Base-by-base conservation (phyloP, 371 early-diverging fungal genomes). In the Funneliformis caledonium region DNA sequence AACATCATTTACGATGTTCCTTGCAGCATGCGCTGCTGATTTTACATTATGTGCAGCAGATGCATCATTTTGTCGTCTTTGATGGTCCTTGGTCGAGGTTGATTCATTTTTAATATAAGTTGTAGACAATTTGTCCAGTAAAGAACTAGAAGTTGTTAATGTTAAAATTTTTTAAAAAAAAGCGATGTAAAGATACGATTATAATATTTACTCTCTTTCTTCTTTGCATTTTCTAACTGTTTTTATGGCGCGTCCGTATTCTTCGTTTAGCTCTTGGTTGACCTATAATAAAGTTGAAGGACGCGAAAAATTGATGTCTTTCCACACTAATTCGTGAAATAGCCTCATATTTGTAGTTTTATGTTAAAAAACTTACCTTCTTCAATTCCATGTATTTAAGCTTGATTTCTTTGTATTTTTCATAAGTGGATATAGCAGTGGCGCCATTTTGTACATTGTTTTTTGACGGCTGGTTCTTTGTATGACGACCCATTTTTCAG, bases 341-440 rank as follows among this genome's bases (percentile, higher is more conserved):
- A 19, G 4, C 43, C 5, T 45, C 8, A 45, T 45, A 45, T 45
- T 6, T 45, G 8, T 45, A 45, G 7, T 1, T 47, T 9, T 47
- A 47, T 47, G 6, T 47, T 19, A n/a, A 70, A 70, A 22, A 19
- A 9, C 72, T 43, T 31, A 47, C 72, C 72, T 70, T 70, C 1
- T 45, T 45, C 9, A 70, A 47, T 70, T 70, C 72, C 26, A 26
- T 70, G 19, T 45, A 70, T 48, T 47, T 70, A 11, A n/a, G 72
- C 14, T 70, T 70, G 43, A 70, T 45, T 43, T 70, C 47, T n/a
- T 42, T 22, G 47, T 70, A 70, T 70, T 70, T 70, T 19, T 70
- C 72, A 47, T 70, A 70, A 6, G 31, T 19, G 16, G 56, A 56
- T 19, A 56, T 56, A 56, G 19, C 16, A 16, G 19, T 7, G 7